Evolutionary conservation across 163 green algal species (phyloP).

Genomic region (Scenedesmus sp.): DNA sequence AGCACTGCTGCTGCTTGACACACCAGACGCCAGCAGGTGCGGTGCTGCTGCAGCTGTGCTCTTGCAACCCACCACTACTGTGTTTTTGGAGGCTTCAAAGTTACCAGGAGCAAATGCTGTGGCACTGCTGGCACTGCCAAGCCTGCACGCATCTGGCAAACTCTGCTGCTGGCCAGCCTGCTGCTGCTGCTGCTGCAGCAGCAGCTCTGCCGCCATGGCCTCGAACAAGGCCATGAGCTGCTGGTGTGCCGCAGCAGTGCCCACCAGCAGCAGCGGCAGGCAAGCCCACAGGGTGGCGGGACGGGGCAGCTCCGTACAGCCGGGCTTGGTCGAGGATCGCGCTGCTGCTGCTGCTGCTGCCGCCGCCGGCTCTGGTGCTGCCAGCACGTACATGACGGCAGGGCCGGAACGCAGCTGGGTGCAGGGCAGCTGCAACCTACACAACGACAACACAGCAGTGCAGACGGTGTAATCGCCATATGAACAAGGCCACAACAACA

Average conservation of each 20-base stretch:
- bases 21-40: background rate
- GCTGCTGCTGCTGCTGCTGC: background rate
- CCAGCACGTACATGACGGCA: slow-evolving; percentile 10
- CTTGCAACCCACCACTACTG: background rate
- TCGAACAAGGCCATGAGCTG: background rate
- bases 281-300: slow-evolving; percentile 7
- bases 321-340: slow-evolving; percentile 8
- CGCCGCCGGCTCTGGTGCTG: background rate
- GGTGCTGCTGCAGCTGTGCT: background rate
- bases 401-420: background rate
- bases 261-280: slow-evolving; percentile 20
- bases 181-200: background rate
- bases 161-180: background rate
- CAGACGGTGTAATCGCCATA: no score
- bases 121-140: background rate
- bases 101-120: background rate
- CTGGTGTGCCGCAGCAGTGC: background rate
- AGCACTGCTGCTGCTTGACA: background rate
- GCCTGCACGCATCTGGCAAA: background rate
- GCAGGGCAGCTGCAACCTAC: background rate
- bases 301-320: background rate
- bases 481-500: background rate
- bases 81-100: background rate
- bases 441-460: background rate
- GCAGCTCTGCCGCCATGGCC: slow-evolving; percentile 2